Conservation (phyloP, 805 yeast genomes). For the Wickerhamiella qilinensis region DNA sequence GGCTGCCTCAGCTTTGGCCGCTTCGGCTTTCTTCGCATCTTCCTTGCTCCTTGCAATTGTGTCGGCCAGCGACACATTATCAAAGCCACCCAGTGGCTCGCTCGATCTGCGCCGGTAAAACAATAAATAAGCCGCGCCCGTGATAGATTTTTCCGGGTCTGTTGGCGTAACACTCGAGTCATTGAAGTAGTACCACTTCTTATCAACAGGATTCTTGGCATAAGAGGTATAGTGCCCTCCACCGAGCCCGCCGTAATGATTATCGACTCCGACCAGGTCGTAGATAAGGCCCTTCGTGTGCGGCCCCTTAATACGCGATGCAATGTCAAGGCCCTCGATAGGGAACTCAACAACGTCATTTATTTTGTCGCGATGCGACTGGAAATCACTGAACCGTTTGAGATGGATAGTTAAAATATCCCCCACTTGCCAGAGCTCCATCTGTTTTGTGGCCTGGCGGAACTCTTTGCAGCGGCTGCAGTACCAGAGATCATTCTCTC, state of each 20-base stretch:
- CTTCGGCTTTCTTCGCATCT: not conserved
- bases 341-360: conserved; percentile 79
- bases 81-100: not conserved
- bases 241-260: conserved; percentile 90
- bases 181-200: conserved; percentile 77
- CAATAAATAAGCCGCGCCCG: conserved; percentile 72
- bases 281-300: conserved; percentile 33
- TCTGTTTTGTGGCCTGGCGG: conserved; percentile 76
- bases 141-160: conserved; percentile 42
- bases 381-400: conserved; percentile 73
- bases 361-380: conserved; percentile 79
- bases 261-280: conserved; percentile 85
- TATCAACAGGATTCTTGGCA: conserved; percentile 61
- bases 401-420: conserved; percentile 80
- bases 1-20: not conserved
- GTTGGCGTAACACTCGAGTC: conserved; percentile 59
- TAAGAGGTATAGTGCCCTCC: conserved; percentile 96
- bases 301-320: conserved; percentile 29
- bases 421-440: conserved; percentile 88
- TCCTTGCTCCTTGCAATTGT: not conserved
- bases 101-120: conserved; percentile 47
- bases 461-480: conserved; percentile 84
- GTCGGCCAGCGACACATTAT: not conserved
- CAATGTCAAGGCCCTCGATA: conserved; percentile 60
- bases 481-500: conserved; percentile 85